phyloP scores from a whole-genome alignment of 345 rosid genomes.

The Eucalyptus curtisii region DNA sequence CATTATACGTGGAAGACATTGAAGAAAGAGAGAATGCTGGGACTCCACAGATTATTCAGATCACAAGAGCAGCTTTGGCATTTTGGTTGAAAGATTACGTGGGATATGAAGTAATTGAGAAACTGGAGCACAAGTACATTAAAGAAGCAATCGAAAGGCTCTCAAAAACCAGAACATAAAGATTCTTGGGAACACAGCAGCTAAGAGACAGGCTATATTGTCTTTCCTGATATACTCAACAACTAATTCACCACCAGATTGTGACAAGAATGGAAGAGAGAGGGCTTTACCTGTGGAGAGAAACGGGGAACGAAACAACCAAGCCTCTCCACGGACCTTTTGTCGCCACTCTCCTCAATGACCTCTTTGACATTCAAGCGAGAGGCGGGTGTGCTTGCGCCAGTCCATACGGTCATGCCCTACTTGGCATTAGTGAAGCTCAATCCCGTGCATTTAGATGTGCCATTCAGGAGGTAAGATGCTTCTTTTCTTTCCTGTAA shows the following conservation, averaged over 20 bases:
- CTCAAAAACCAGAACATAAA: slow-evolving; percentile 20
- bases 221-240: slow-evolving; percentile 42
- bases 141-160: slow-evolving; percentile 28
- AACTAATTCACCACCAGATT: background rate
- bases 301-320: slow-evolving; percentile 20
- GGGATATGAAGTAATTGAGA: slow-evolving; percentile 10
- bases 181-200: slow-evolving; percentile 28
- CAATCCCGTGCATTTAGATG: slow-evolving; percentile 16
- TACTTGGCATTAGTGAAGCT: slow-evolving; percentile 18
- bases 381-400: slow-evolving; percentile 65
- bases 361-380: slow-evolving; percentile 58
- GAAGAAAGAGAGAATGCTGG: slow-evolving; percentile 52
- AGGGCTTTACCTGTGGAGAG: slow-evolving; percentile 19
- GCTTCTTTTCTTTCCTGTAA: background rate
- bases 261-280: background rate
- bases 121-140: slow-evolving; percentile 18
- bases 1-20: slow-evolving; percentile 27
- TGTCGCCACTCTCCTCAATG: slow-evolving; percentile 39
- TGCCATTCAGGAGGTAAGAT: slow-evolving; percentile 27
- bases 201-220: slow-evolving; percentile 25
- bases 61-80: slow-evolving; percentile 35
- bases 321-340: slow-evolving; percentile 54
- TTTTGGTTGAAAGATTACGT: slow-evolving; percentile 54
- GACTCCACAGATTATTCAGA: slow-evolving; percentile 52
- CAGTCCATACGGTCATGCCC: slow-evolving; percentile 49